Evolutionary conservation across 2,329 filamentous ascomycete genomes (phyloP), one percentile per base, ranked within the genome.

Genomic region (Arachnopeziza araneosa): DNA sequence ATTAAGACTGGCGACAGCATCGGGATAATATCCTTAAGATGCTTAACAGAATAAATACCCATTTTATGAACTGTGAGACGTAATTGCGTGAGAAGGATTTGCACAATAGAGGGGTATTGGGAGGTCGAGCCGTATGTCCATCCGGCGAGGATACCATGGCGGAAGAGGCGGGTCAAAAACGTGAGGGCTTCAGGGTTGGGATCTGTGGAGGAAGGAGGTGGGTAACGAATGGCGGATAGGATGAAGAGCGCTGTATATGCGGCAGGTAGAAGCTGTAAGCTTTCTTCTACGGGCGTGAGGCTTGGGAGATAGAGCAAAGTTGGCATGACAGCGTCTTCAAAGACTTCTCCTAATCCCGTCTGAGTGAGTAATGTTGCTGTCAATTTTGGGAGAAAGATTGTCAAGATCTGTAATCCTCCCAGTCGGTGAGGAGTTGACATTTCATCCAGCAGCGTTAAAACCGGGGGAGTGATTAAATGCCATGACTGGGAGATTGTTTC

Each of bases 281-380:
- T 89, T 59, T 95, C 89, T 0, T 79, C 71, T 68, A 90, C 88
- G 0, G 89, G 85, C 0, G 91, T 96, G 50, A 96, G 77, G 14
- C 81, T 84, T 0, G 93, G 93, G 6, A 96, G 79, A 67, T 86
- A 90, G 8, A 88, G 80, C n/a, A 96, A 80, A 44, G 86, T 85
- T 0, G 91, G 89, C 64, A 87, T 81, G 1, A 91, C 74, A 2
- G 86, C 83, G 22, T 91, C 83, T 68, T 87, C 82, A 62, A 93
- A 88, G 24, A 93, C 81, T 17, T 80, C 75, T 23, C 80, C 82
- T 8, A 93, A 82, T 0, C 89, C 89, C 0, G 85, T 89, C 52
- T 79, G 78, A 14, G 72, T 73, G 52, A 93, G 78, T 1, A 87
- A 77, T 4, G 73, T 69, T 1, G 75, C n/a, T 14, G 58, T 52